Base-by-base conservation (phyloP, 352 stramenopile species). In the Globisporangium camurandrum region DNA sequence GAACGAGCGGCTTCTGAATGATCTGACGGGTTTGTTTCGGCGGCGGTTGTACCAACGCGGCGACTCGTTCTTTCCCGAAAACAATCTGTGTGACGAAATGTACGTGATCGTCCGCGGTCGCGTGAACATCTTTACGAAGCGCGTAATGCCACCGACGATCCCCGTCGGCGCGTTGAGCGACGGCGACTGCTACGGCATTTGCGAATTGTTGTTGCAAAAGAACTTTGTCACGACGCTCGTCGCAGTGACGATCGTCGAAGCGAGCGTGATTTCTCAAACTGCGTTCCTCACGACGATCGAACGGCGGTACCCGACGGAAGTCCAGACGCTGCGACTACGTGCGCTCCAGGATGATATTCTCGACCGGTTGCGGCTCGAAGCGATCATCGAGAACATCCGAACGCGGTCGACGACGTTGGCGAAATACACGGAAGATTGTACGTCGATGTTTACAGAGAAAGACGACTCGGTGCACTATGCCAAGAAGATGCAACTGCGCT, bases 1-100 rank as follows among this genome's bases (percentile, higher is more conserved):
- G 20, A 70, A 84, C 40, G 74, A 88, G 24, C 65, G 66, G 1
- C 43, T 88, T 19, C 56, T 86, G 0, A 71, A 85, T 16, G 67
- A 87, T 20, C 59, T 91, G 11, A 91, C 79, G 9, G 79, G 76
- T 0, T 57, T 86, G 23, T 88, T 91, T 36, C 76, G 79, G 1
- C 62, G 75, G 1, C 68, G 68, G 23, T 49, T 84, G 4, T 88
- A 83, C 46, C 79, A 91, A 27, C 71, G 75, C 22, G 79, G 79
- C 0, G 79, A 88, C 40, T 52, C 51, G 0, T 71, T 91, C 31
- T 77, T 74, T 0, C 64, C 73, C 0, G 70, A 88, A 38, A 75
- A 64, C 50, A 75, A 63, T 5, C 58, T 91, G 17, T 86, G 79
- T 44, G 65, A 85, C 20, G 75, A 87, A 51, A 79, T 88, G 54